phyloP scores from a whole-genome alignment of 2,329 filamentous ascomycete species.

The Byssothecium circinans region DNA sequence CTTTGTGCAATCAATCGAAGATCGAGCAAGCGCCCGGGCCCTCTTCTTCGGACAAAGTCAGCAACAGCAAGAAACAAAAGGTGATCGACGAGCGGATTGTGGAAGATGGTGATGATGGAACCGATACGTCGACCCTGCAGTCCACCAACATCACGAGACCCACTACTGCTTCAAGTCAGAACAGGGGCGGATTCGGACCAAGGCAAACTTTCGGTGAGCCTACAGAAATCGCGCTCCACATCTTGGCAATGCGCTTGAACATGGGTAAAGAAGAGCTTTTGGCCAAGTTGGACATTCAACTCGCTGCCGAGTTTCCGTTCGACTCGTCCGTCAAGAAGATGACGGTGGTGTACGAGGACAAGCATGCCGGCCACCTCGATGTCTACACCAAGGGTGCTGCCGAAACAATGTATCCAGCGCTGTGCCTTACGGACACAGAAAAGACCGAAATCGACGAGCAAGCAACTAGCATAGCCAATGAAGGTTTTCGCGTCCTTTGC shows the following conservation, averaged over 20 bases:
- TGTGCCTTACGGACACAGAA: slow-evolving; percentile 34
- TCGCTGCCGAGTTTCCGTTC: slow-evolving; percentile 44
- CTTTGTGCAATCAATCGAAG: slow-evolving; percentile 45
- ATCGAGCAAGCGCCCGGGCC: slow-evolving; percentile 28
- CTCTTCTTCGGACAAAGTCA: slow-evolving; percentile 45
- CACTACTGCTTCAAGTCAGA: slow-evolving; percentile 26
- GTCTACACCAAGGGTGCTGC: slow-evolving; percentile 45
- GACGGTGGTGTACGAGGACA: slow-evolving; percentile 43
- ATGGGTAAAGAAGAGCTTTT: slow-evolving; percentile 39
- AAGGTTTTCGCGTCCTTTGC: slow-evolving; percentile 44
- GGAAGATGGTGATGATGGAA: slow-evolving; percentile 34
- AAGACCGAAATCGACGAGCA: slow-evolving; percentile 29
- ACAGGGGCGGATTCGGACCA: slow-evolving; percentile 9
- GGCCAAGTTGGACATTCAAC: slow-evolving; percentile 28
- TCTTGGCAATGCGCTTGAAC: slow-evolving; percentile 44
- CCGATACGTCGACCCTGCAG: slow-evolving; percentile 34
- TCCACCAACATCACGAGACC: slow-evolving; percentile 29
- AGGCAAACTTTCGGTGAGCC: slow-evolving; percentile 44
- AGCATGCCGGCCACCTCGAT: slow-evolving; percentile 30
- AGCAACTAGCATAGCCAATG: slow-evolving; percentile 42
- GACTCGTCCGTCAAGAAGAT: slow-evolving; percentile 47
- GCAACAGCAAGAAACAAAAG: slow-evolving; percentile 56
- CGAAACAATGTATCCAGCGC: slow-evolving; percentile 40
- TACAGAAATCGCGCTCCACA: slow-evolving; percentile 45
- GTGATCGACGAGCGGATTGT: slow-evolving; percentile 38